These are phyloP conservation scores for Scutellaria galericulata DNA, from an alignment of 257 asterid species.

Conservation along the genomic window DNA sequence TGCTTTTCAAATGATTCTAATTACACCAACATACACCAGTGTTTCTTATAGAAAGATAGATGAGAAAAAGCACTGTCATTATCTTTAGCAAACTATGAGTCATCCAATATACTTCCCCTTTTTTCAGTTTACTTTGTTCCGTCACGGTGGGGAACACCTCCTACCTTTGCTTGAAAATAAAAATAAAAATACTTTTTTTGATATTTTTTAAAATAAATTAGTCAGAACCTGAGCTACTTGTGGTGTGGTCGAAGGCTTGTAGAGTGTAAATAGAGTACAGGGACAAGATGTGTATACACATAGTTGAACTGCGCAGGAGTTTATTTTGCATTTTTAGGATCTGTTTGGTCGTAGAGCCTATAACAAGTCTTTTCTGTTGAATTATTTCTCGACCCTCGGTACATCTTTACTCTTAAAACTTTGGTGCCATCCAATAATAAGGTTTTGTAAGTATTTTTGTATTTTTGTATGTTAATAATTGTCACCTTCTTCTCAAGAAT, in stretches of 20 bases:
- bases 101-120: slow-evolving; percentile 12
- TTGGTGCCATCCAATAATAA: not conserved
- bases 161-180: slow-evolving; percentile 20
- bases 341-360: not conserved
- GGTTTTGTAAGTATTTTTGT: not conserved
- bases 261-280: not conserved
- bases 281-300: not conserved
- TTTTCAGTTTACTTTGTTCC: not conserved
- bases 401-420: not conserved
- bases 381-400: not conserved
- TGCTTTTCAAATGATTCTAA: too few species aligned
- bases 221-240: not conserved
- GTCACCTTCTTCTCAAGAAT: not conserved
- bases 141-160: slow-evolving; percentile 9
- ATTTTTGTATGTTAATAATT: not conserved
- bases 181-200: not conserved
- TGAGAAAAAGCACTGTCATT: too few species aligned
- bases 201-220: not conserved
- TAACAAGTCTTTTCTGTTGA: not conserved
- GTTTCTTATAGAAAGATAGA: too few species aligned
- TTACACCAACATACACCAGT: too few species aligned
- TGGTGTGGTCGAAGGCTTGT: slow-evolving; percentile 10
- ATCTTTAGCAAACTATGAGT: not conserved
- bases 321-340: slow-evolving; percentile 10
- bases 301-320: not conserved